Conservation (phyloP, 768 basidiomycete species). For the Boletus sp. region DNA sequence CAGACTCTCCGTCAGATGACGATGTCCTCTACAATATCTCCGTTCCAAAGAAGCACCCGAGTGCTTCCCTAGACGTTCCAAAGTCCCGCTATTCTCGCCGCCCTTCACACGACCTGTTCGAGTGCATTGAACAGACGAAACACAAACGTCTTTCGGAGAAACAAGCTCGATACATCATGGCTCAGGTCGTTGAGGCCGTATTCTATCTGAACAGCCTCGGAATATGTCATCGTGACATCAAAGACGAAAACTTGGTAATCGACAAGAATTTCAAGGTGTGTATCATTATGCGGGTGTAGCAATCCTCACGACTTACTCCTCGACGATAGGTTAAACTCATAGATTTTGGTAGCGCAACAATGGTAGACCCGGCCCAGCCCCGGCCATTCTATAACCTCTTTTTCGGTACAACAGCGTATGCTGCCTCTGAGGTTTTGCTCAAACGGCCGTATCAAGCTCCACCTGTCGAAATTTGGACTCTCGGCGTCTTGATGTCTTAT, state of each 20-base stretch:
- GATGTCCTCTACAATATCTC: conserved; percentile 5
- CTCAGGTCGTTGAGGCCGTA: conserved; percentile 85
- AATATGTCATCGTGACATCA: conserved; percentile 93
- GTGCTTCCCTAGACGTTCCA: conserved; percentile 16
- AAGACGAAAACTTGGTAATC: conserved; percentile 92
- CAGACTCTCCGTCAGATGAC: conserved; percentile 13
- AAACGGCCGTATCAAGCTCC: conserved; percentile 89
- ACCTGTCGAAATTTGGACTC: conserved; percentile 94
- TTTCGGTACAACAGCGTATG: conserved; percentile 94
- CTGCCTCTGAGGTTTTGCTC: conserved; percentile 88
- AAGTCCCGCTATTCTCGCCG: conserved; percentile 59
- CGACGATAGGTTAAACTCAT: conserved; percentile 80
- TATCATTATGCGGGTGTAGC: not conserved
- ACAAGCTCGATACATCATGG: conserved; percentile 80
- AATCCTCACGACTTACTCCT: conserved; percentile 11
- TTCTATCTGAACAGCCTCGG: conserved; percentile 77
- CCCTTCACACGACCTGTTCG: conserved; percentile 89
- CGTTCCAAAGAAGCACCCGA: conserved; percentile 9
- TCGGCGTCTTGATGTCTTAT: conserved; percentile 93
- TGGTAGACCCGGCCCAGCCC: conserved; percentile 60
- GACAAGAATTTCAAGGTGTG: conserved; percentile 67
- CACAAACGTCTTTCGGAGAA: conserved; percentile 76
- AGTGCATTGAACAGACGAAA: conserved; percentile 88
- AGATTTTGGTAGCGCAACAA: conserved; percentile 90
- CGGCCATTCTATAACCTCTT: conserved; percentile 74